Conservation (phyloP, 2,329 filamentous ascomycete genomes). For the Ophiognomonia clavigignenti-juglandacearum region DNA sequence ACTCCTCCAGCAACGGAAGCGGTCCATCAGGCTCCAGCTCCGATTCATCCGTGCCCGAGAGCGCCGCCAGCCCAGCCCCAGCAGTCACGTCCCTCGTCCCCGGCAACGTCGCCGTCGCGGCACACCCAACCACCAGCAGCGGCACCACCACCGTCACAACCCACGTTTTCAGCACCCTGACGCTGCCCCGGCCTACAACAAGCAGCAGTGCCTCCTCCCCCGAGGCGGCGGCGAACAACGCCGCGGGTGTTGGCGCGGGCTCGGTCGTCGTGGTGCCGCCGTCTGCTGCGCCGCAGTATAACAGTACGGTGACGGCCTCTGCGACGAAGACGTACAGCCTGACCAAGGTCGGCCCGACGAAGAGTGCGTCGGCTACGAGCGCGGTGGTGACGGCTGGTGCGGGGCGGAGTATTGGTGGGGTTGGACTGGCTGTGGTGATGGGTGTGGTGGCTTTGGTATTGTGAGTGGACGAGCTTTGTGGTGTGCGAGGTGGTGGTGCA, state of each 20-base stretch:
- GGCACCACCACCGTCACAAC: constrained; percentile 10
- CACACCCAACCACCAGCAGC: background rate
- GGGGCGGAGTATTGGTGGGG: background rate
- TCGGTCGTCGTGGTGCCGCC: background rate
- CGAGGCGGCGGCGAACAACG: constrained; percentile 9
- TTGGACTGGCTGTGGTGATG: constrained; percentile 1
- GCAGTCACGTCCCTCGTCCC: background rate
- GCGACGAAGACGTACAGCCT: constrained; percentile 9
- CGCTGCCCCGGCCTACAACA: too few species aligned
- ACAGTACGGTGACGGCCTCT: constrained; percentile 11
- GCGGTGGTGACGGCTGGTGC: constrained; percentile 12
- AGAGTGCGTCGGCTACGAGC: background rate
- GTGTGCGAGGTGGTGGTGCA: too few species aligned
- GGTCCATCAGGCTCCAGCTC: background rate
- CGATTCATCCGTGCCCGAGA: background rate
- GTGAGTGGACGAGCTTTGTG: constrained; percentile 7
- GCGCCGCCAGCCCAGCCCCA: background rate
- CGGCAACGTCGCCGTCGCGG: background rate
- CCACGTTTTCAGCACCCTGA: constrained; percentile 6
- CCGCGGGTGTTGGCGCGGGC: constrained; percentile 10
- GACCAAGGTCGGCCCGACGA: constrained; percentile 8
- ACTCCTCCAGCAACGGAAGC: background rate
- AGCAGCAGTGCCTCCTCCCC: background rate
- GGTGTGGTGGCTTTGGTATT: constrained; percentile 11
- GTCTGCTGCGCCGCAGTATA: background rate